Percentiles rank a stretch among this genome's conserved stretches.
Conservation (phyloP, 345 rosid species). For the Eucalyptus marginata region DNA sequence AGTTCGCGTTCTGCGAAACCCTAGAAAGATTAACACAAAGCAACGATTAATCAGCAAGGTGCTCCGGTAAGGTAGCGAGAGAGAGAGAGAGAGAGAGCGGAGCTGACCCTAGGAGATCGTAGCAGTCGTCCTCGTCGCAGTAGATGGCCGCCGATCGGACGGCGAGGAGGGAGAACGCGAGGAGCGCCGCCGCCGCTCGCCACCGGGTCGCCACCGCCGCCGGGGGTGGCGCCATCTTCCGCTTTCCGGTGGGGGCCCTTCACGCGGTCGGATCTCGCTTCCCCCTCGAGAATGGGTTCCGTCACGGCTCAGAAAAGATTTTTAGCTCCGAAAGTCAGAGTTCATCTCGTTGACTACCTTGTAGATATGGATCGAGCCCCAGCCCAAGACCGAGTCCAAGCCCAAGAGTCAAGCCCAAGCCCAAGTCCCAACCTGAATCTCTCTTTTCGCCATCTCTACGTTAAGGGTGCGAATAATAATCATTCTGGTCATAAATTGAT, state of each 20-base stretch:
- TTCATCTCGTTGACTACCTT: background rate
- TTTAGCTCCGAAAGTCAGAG: background rate
- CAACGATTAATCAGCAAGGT: background rate
- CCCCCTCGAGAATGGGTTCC: background rate
- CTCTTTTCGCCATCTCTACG: no score
- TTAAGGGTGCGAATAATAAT: no score
- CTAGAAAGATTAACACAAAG: conserved; percentile 10
- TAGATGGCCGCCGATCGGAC: conserved; percentile 63
- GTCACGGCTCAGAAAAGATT: background rate
- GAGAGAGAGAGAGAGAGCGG: background rate
- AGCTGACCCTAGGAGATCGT: conserved; percentile 78
- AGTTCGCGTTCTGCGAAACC: conserved; percentile 78
- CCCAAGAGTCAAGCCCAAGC: background rate
- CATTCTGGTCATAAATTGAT: no score
- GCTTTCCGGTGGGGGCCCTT: background rate
- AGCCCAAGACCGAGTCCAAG: background rate
- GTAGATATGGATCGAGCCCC: background rate
- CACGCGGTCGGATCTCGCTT: background rate
- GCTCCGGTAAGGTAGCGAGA: background rate
- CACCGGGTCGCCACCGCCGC: conserved; percentile 39
- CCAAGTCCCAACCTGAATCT: background rate
- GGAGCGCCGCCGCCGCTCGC: conserved; percentile 13
- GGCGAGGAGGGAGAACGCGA: conserved; percentile 26
- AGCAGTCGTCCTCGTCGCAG: conserved; percentile 97
- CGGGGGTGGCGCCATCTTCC: conserved; percentile 3